Evolutionary conservation across 148 eudicot genomes (phyloP).

Genomic region (Rhododendron ferrugineum): DNA sequence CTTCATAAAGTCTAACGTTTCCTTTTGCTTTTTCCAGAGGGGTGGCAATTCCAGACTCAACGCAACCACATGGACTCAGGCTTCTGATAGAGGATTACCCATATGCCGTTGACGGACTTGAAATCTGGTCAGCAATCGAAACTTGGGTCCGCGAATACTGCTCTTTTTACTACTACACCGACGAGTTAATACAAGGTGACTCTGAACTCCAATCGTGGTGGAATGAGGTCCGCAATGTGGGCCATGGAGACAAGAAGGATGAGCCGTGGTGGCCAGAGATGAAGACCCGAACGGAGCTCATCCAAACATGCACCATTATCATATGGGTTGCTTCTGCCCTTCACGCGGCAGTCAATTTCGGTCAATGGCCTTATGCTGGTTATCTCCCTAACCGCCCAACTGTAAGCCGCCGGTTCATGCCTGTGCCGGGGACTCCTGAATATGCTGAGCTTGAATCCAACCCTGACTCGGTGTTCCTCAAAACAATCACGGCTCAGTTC

Average conservation of each 20-base stretch:
- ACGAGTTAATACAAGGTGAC: constrained; percentile 38
- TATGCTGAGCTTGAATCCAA: background rate
- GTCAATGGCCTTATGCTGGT: constrained; percentile 16
- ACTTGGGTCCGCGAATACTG: constrained; percentile 63
- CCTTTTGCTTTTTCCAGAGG: background rate
- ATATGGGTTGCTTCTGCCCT: constrained; percentile 27
- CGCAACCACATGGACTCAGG: constrained; percentile 33
- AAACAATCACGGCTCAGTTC: background rate
- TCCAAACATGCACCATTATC: constrained; percentile 14
- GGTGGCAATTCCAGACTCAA: background rate
- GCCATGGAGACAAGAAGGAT: constrained; percentile 13
- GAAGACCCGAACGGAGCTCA: constrained; percentile 6
- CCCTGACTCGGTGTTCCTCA: background rate
- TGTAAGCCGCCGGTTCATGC: constrained; percentile 26
- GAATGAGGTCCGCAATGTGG: constrained; percentile 5
- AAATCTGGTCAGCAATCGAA: constrained; percentile 76
- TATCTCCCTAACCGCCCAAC: constrained; percentile 30
- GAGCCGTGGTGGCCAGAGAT: constrained; percentile 19
- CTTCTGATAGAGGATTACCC: constrained; percentile 79
- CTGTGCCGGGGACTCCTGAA: constrained; percentile 5
- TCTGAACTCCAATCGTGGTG: constrained; percentile 49
- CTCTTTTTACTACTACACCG: constrained; percentile 47
- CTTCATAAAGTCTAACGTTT: background rate
- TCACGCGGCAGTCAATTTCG: background rate
- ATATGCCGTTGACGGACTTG: constrained; percentile 76